A percentile compares a stretch with the other conserved stretches of the same genome.
These are phyloP conservation scores for Ploettnerulaceae sp. DNA, from an alignment of 2,329 filamentous ascomycete species.

Conservation along the genomic window DNA sequence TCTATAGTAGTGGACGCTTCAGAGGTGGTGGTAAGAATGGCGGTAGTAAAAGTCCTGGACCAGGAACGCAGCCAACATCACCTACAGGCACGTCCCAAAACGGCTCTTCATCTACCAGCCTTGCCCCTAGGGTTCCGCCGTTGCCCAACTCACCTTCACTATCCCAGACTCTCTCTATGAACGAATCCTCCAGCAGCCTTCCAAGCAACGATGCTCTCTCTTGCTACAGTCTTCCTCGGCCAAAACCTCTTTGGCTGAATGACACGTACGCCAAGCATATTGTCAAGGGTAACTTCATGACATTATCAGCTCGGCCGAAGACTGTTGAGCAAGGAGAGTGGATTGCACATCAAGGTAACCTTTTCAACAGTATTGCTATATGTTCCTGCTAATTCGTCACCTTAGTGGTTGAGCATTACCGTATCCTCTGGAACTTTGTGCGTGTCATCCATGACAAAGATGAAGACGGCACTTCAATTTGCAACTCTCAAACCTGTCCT, in stretches of 20 bases:
- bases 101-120: conserved; percentile 47
- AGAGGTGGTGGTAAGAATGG: conserved; percentile 50
- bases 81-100: conserved; percentile 42
- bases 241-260: conserved; percentile 70
- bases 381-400: conserved; percentile 9
- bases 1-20: conserved; percentile 51
- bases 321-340: conserved; percentile 93
- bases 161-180: conserved; percentile 63
- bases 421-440: conserved; percentile 83
- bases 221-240: conserved; percentile 60
- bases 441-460: conserved; percentile 84
- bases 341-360: conserved; percentile 86
- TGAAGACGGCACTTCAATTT: conserved; percentile 70
- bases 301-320: conserved; percentile 84
- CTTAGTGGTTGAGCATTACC: conserved; percentile 85
- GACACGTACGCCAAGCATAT: conserved; percentile 75
- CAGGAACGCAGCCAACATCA: conserved; percentile 45
- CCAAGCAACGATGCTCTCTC: conserved; percentile 45
- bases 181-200: conserved; percentile 42
- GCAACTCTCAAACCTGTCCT: conserved; percentile 78
- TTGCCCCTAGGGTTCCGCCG: conserved; percentile 56
- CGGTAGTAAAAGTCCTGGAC: conserved; percentile 47
- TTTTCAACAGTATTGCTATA: conserved; percentile 19
- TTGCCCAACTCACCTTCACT: conserved; percentile 60
- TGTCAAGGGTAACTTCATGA: conserved; percentile 97